Conservation (phyloP, 495 filamentous ascomycete genomes). For the Melanomma pulvis-pyrius region DNA sequence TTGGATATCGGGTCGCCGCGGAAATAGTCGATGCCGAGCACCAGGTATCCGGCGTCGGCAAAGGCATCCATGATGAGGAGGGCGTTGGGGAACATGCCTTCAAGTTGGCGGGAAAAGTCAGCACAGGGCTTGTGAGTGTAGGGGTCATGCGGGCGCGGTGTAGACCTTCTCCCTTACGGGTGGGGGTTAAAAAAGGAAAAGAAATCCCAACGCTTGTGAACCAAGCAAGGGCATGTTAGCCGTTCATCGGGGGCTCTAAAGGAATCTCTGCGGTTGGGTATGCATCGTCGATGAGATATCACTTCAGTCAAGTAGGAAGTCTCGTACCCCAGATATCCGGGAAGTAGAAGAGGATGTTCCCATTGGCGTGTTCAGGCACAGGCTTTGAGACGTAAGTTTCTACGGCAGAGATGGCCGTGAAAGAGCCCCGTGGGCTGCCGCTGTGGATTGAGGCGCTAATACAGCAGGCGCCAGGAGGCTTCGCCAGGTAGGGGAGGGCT, state of each 20-base stretch:
- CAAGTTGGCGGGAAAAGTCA: too few species aligned
- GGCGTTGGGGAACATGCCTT: slow-evolving; percentile 48
- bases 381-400: slow-evolving; percentile 47
- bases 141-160: too few species aligned
- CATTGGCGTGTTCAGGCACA: slow-evolving; percentile 40
- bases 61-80: slow-evolving; percentile 50
- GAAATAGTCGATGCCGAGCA: slow-evolving; percentile 51
- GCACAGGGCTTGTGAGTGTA: too few species aligned
- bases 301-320: too few species aligned
- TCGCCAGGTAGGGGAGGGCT: slow-evolving; percentile 38
- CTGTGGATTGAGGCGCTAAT: slow-evolving; percentile 44
- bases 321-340: slow-evolving; percentile 50
- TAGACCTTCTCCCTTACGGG: too few species aligned
- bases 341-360: slow-evolving; percentile 49
- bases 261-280: too few species aligned
- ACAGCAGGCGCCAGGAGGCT: slow-evolving; percentile 45
- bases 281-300: too few species aligned
- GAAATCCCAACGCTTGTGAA: too few species aligned
- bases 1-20: slow-evolving; percentile 50
- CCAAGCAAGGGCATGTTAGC: too few species aligned
- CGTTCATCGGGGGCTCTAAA: too few species aligned
- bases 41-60: slow-evolving; percentile 48
- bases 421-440: slow-evolving; percentile 43
- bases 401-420: slow-evolving; percentile 38
- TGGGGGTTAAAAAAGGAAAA: too few species aligned